Percentiles rank a stretch among this genome's conserved stretches.
These are phyloP conservation scores for Corynascus novoguineensis DNA, from an alignment of 495 filamentous ascomycete species.

Conservation along the genomic window DNA sequence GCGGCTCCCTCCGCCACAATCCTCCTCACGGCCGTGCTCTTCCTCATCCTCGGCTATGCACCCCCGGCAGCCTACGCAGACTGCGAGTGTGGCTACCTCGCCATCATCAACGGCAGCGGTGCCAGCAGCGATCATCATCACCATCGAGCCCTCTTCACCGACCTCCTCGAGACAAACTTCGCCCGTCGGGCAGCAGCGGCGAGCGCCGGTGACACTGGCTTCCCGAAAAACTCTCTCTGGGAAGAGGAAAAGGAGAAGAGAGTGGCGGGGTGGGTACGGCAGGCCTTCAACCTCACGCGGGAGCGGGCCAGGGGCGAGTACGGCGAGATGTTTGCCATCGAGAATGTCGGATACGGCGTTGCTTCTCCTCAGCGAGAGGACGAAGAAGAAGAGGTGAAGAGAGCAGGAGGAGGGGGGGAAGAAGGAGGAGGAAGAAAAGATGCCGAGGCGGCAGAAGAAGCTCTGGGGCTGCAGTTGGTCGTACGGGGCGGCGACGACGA, in stretches of 20 bases:
- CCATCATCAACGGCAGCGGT: conserved; percentile 33
- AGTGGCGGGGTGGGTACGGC: conserved; percentile 57
- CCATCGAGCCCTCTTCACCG: conserved; percentile 50
- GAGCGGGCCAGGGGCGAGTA: conserved; percentile 53
- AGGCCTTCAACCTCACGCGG: conserved; percentile 57
- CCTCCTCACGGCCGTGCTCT: neutral
- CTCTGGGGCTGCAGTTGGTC: conserved; percentile 54
- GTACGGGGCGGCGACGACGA: conserved; percentile 52
- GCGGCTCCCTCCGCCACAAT: neutral
- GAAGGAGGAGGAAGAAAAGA: too few relatives aligned
- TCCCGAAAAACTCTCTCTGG: too few relatives aligned
- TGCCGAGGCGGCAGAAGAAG: too few relatives aligned
- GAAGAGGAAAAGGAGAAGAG: too few relatives aligned
- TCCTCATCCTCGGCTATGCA: conserved; percentile 17
- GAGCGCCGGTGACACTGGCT: neutral
- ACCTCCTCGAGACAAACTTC: conserved; percentile 66
- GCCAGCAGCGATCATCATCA: too few relatives aligned
- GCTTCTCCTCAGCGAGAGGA: conserved; percentile 43
- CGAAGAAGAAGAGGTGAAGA: conserved; percentile 32
- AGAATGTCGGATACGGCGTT: conserved; percentile 44
- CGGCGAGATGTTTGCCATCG: conserved; percentile 53
- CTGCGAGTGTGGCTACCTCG: conserved; percentile 68
- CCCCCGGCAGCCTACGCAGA: conserved; percentile 33
- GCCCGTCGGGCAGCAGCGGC: conserved; percentile 33
- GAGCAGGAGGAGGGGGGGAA: conserved; percentile 19